Evolutionary conservation across 345 rosid species (phyloP), one percentile per base, ranked within the genome.

Genomic region (Eucalyptus albens): DNA sequence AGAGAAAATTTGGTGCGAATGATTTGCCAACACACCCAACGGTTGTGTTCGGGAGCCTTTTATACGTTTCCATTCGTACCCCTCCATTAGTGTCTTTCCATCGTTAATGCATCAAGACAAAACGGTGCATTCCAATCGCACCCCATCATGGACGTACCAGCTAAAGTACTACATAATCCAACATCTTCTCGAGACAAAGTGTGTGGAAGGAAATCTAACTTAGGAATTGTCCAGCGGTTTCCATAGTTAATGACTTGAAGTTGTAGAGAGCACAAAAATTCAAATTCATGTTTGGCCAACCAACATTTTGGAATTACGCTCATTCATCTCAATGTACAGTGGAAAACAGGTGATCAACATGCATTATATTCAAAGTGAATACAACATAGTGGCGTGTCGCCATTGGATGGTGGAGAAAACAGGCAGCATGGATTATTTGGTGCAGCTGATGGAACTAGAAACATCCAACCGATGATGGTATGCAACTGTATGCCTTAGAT

Each of bases 281-380:
- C 67, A 91, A 45, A 87, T 51, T 90, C 91, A 89, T 13, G 88
- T 92, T 94, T 92, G 96, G 93, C 93, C 93, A 95, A 94, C 95
- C 91, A 94, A 93, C 91, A 91, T 88, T 50, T 24, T 65, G 81
- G 89, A 90, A 91, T 50, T 50, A 50, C 94, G 92, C 94, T 89
- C 89, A 89, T 91, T 87, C 87, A 90, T 92, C 92, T 91, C 89
- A 90, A 92, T 91, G 92, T 29, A 88, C 90, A 69, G 14, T 22
- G 88, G 87, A 88, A 87, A 87, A 44, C 83, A 77, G 47, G 27
- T 21, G 15, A 77, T 77, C 83, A 77, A 87, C 83, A 91, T 59
- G 40, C 87, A 90, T 56, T 90, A 22, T 87, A 91, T 87, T 83
- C 87, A 88, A 50, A 21, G 69, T 69, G 87, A 53, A 19, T 53